Percentiles rank a stretch among this genome's conserved stretches.
Evolutionary conservation across 2,329 filamentous ascomycete species (phyloP).

Genomic region (Aspergillus tamarii): DNA sequence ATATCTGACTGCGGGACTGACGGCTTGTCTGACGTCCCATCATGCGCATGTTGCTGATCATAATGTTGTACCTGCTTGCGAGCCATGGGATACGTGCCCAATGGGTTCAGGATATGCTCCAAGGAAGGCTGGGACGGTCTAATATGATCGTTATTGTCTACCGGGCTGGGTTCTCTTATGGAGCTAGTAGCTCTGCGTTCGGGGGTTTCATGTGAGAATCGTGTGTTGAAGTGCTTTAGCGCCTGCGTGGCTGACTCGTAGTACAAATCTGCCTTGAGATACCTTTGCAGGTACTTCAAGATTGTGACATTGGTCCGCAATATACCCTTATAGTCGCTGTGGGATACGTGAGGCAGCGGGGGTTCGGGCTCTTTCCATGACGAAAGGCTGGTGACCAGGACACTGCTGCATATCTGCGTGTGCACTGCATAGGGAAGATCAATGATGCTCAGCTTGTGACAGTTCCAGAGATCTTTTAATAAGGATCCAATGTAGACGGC

Average conservation of each 20-base stretch:
- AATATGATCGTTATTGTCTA: not conserved
- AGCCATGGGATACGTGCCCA: not conserved
- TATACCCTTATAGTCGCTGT: not conserved
- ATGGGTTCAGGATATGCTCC: not conserved
- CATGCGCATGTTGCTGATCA: not conserved
- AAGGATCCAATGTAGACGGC: constrained; percentile 3
- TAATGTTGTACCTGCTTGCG: not conserved
- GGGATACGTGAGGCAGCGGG: not conserved
- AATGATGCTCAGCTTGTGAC: not conserved
- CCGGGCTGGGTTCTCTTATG: not conserved
- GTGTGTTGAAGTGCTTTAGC: not conserved
- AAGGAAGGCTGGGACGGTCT: not conserved
- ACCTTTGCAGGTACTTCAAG: not conserved
- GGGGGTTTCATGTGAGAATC: not conserved
- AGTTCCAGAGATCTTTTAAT: constrained; percentile 4
- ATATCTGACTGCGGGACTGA: not conserved
- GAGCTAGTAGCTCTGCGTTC: not conserved
- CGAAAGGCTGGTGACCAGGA: not conserved
- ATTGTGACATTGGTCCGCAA: not conserved
- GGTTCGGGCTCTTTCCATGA: not conserved
- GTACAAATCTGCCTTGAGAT: not conserved
- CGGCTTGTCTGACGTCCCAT: not conserved
- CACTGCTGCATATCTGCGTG: not conserved
- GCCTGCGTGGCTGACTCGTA: not conserved
- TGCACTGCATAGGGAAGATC: not conserved